Evolutionary conservation across 257 asterid genomes (phyloP).

Genomic region (Jacaranda copaia): DNA sequence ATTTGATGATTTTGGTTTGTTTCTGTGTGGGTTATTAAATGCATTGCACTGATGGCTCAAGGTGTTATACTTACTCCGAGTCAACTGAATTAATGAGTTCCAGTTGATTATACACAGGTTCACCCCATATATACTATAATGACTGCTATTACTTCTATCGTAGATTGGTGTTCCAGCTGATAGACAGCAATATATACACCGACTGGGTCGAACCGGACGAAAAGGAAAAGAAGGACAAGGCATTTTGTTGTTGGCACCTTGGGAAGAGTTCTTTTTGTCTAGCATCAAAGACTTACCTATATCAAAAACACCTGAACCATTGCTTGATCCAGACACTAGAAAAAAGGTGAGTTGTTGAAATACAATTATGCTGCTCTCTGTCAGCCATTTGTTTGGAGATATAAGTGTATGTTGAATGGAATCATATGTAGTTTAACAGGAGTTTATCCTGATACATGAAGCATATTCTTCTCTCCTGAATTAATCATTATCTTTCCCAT

Average conservation of each 20-base stretch:
- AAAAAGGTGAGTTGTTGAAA: constrained; percentile 58
- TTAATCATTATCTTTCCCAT: background rate
- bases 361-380: background rate
- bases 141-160: constrained; percentile 26
- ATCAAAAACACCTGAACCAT: constrained; percentile 73
- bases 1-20: too few species aligned
- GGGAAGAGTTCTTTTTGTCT: constrained; percentile 96
- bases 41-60: too few species aligned
- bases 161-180: constrained; percentile 94
- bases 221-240: constrained; percentile 98
- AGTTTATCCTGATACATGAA: background rate
- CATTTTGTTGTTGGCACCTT: constrained; percentile 84
- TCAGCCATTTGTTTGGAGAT: background rate
- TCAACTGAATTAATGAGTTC: background rate
- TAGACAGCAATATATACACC: constrained; percentile 88
- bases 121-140: background rate
- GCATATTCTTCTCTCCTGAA: background rate
- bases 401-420: background rate
- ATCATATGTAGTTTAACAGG: background rate
- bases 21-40: too few species aligned
- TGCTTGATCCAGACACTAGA: constrained; percentile 82
- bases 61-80: too few species aligned
- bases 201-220: constrained; percentile 97
- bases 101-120: background rate
- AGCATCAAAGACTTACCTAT: constrained; percentile 78